A percentile compares a stretch with the other conserved stretches of the same genome.
Evolutionary conservation across 306 rosid genomes (phyloP).

Genomic region (Nissolia schottii): DNA sequence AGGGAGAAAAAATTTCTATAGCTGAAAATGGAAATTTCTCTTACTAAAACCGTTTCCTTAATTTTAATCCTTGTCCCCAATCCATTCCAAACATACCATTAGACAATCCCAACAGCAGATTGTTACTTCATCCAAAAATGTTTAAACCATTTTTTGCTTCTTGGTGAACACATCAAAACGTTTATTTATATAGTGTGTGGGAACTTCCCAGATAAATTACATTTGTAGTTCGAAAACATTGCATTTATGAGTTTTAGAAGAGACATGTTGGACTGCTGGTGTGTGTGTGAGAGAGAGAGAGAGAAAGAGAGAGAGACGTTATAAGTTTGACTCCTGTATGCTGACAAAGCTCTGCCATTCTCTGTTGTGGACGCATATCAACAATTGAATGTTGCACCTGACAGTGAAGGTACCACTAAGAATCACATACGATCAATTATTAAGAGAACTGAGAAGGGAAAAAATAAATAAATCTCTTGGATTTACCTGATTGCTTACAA

Average conservation of each 20-base stretch:
- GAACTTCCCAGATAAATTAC: not conserved
- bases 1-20: not conserved
- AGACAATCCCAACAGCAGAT: too few species aligned
- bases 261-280: not conserved
- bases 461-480: not conserved
- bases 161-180: not conserved
- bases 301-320: conserved; percentile 59
- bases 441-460: not conserved
- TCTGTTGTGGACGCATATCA: conserved; percentile 93
- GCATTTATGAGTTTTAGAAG: not conserved
- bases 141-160: too few species aligned
- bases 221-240: not conserved
- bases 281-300: conserved; percentile 1
- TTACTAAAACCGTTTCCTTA: not conserved
- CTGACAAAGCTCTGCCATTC: conserved; percentile 88
- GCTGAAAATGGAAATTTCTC: not conserved
- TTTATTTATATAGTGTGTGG: not conserved
- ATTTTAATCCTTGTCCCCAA: not conserved
- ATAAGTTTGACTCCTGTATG: conserved; percentile 94
- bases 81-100: not conserved
- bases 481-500: conserved; percentile 93
- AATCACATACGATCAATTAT: not conserved
- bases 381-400: conserved; percentile 93
- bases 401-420: not conserved
- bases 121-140: not conserved